Base-by-base conservation (phyloP, 2,329 filamentous ascomycete species). In the Fusarium xylarioides region DNA sequence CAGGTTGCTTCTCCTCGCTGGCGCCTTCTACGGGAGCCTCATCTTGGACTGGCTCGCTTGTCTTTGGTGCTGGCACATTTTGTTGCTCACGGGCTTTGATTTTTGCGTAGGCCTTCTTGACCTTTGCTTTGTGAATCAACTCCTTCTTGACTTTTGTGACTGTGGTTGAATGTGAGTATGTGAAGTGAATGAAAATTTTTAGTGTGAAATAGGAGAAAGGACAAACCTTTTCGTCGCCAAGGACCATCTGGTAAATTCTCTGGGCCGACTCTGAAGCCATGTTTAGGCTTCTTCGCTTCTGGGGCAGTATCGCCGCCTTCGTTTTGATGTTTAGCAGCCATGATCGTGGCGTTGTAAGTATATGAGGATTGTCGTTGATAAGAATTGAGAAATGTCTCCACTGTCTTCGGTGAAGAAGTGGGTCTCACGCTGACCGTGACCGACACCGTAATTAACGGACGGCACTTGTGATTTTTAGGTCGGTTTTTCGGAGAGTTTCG, bases 31-130 rank as follows among this genome's bases (percentile, higher is more conserved):
- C 57, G 34, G 60, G 55, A 40, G 54, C 62, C 52, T 67, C 71
- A 23, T 77, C 56, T 42, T 74, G 63, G 43, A 58, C 54, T 23
- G 68, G 56, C 43, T 63, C 43, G 34, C 32, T 61, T 63, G 55
- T 69, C 66, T 54, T 70, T 63, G 54, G 76, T 74, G 68, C 30
- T 26, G 56, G 78, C 70, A 67, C 53, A 32, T 69, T 70, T 38
- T 81, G 73, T 66, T 83, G 81, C 57, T 85, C 81, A 34, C 79
- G 78, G 10, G 81, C 91, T 82, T 95, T 95, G 73, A 97, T 86
- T 82, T 97, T 98, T 71, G 92, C 93, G 80, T 97, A 98, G 46
- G 93, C 90, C 82, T 97, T 97, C 83, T 95, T 96, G 71, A 97
- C 87, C 83, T 98, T 97, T 68, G 95, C 95, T 81, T 96, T 97